phyloP scores from a whole-genome alignment of 768 basidiomycete species.

The Suillus clintonianus region DNA sequence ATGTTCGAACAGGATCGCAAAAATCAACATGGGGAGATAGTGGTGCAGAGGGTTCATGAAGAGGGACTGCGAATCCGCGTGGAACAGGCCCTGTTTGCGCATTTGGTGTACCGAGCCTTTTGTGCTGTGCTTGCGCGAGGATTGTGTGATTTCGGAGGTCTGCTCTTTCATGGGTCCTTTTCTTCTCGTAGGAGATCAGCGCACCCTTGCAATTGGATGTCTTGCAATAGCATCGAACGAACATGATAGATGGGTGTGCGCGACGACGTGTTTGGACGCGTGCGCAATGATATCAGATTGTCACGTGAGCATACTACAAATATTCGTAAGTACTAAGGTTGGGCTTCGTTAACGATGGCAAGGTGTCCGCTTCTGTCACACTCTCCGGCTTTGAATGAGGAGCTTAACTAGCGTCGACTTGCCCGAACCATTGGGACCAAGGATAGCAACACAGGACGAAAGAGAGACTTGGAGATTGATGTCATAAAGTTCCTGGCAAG shows the following conservation, averaged over 20 bases:
- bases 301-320: no score
- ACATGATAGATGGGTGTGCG: no score
- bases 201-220: conserved; percentile 2
- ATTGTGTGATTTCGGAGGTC: not conserved
- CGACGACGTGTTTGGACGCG: no score
- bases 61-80: not conserved
- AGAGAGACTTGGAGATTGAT: conserved; percentile 96
- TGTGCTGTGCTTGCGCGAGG: not conserved
- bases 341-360: no score
- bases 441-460: conserved; percentile 96
- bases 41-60: not conserved
- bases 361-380: no score
- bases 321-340: no score
- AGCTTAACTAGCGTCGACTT: conserved; percentile 98
- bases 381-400: conserved; percentile 52
- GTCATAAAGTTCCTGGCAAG: conserved; percentile 92
- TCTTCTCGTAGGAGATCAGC: not conserved
- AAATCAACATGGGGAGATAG: not conserved
- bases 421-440: conserved; percentile 98
- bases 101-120: not conserved
- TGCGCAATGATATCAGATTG: no score
- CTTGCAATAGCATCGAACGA: not conserved
- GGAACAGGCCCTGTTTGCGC: not conserved
- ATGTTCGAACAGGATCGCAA: not conserved
- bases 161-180: not conserved